phyloP scores from a whole-genome alignment of 768 basidiomycete species.

The Lactarius tabidus region DNA sequence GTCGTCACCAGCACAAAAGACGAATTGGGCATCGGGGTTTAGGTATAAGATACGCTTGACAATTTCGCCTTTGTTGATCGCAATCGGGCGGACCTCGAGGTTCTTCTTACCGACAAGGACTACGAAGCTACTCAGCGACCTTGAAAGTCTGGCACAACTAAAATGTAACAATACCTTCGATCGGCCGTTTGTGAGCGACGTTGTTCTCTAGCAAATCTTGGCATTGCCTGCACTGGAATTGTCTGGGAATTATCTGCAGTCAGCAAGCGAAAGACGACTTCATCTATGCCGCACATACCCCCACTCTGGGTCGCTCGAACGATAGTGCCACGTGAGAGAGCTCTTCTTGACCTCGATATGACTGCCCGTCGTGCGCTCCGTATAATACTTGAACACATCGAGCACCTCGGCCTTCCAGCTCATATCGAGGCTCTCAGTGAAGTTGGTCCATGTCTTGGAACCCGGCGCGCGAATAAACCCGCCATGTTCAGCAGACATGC shows the following conservation, averaged over 20 bases:
- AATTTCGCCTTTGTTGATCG: slow-evolving; percentile 98
- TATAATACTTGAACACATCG: slow-evolving; percentile 95
- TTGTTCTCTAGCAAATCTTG: slow-evolving; percentile 96
- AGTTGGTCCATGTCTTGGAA: slow-evolving; percentile 67
- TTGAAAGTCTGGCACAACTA: neutral
- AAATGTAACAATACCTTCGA: slow-evolving; percentile 59
- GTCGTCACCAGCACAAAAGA: slow-evolving; percentile 98
- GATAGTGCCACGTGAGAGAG: slow-evolving; percentile 97
- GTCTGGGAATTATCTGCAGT: slow-evolving; percentile 37
- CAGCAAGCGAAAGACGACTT: neutral
- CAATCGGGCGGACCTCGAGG: slow-evolving; percentile 91
- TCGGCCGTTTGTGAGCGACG: slow-evolving; percentile 86
- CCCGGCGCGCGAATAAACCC: slow-evolving; percentile 82
- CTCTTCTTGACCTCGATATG: slow-evolving; percentile 97
- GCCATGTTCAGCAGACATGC: slow-evolving; percentile 95
- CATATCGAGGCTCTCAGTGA: slow-evolving; percentile 94
- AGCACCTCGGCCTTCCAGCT: slow-evolving; percentile 94
- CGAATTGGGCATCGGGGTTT: slow-evolving; percentile 90
- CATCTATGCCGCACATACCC: slow-evolving; percentile 51
- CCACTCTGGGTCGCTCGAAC: slow-evolving; percentile 91
- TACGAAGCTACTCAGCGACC: slow-evolving; percentile 29
- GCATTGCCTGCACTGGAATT: slow-evolving; percentile 95
- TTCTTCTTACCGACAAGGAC: slow-evolving; percentile 99
- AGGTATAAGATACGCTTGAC: slow-evolving; percentile 91
- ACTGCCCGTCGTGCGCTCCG: slow-evolving; percentile 94